These are phyloP conservation scores for Botryosphaeria dothidea DNA, from an alignment of 2,329 filamentous ascomycete genomes.

Conservation along the genomic window DNA sequence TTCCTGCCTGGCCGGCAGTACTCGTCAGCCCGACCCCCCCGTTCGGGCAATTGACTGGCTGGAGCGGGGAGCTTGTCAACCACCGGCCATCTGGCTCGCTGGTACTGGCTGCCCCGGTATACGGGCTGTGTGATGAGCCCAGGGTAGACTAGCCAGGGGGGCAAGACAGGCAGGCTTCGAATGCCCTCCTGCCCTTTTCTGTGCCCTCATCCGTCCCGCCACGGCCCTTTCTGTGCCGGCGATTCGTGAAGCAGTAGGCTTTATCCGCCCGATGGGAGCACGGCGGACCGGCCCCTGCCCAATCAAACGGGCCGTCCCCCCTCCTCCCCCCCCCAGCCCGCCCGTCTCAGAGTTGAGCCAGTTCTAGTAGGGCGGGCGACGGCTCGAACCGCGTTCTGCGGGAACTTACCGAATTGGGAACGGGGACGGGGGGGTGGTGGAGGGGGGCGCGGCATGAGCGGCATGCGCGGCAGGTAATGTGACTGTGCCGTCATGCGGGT, in stretches of 20 bases:
- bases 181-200: background rate
- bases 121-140: background rate
- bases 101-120: background rate
- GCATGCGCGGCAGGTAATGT: conserved; percentile 7
- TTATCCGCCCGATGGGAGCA: background rate
- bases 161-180: background rate
- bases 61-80: no score
- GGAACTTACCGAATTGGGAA: background rate
- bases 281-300: no score
- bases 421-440: background rate
- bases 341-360: no score
- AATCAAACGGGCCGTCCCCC: background rate
- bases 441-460: background rate
- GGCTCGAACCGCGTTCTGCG: no score
- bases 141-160: background rate
- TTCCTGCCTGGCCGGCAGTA: background rate
- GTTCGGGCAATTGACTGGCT: no score
- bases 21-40: no score
- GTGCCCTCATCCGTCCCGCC: no score
- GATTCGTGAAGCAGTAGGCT: no score
- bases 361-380: no score
- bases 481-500: conserved; percentile 5
- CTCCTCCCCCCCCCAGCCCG: no score
- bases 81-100: background rate
- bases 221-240: no score